Evolutionary conservation across 768 basidiomycete species (phyloP).

Genomic region (Auricularia auricula-judae): DNA sequence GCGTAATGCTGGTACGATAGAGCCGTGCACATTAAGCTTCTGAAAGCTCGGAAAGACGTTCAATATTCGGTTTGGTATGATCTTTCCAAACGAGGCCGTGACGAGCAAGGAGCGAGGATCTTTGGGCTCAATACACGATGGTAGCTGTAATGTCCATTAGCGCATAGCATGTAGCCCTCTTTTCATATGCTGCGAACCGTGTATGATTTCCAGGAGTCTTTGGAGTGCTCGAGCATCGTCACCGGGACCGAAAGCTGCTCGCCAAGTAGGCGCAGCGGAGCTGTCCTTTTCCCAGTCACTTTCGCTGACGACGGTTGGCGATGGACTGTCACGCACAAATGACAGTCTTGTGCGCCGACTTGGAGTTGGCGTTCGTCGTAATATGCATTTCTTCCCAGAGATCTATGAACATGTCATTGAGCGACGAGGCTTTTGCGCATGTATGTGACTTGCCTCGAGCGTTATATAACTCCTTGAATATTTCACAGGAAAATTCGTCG

Average conservation of each 20-base stretch:
- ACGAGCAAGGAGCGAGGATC: conserved; percentile 49
- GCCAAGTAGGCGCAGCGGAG: conserved; percentile 57
- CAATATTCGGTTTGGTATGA: conserved; percentile 56
- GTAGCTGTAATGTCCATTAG: neutral
- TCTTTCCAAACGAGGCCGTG: conserved; percentile 87
- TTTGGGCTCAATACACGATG: neutral
- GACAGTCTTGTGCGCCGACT: conserved; percentile 32
- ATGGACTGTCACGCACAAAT: neutral
- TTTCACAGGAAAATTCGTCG: conserved; percentile 74
- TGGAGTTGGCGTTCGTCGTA: conserved; percentile 61
- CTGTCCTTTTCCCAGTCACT: conserved; percentile 24
- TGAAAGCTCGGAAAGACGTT: conserved; percentile 44
- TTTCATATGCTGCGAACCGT: neutral
- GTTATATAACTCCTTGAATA: conserved; percentile 51
- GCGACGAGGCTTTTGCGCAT: neutral
- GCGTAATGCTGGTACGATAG: conserved; percentile 75
- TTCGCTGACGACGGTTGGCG: neutral
- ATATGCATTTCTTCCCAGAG: conserved; percentile 62
- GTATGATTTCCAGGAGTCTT: conserved; percentile 18
- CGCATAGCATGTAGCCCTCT: neutral
- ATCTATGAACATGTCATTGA: conserved; percentile 34
- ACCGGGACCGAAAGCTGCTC: conserved; percentile 42
- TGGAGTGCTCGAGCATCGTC: conserved; percentile 44
- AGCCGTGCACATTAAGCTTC: conserved; percentile 83
- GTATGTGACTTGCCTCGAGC: conserved; percentile 41